A percentile compares a stretch with the other conserved stretches of the same genome.
Conservation (phyloP, 495 filamentous ascomycete species). For the Penicillium argentinense region DNA sequence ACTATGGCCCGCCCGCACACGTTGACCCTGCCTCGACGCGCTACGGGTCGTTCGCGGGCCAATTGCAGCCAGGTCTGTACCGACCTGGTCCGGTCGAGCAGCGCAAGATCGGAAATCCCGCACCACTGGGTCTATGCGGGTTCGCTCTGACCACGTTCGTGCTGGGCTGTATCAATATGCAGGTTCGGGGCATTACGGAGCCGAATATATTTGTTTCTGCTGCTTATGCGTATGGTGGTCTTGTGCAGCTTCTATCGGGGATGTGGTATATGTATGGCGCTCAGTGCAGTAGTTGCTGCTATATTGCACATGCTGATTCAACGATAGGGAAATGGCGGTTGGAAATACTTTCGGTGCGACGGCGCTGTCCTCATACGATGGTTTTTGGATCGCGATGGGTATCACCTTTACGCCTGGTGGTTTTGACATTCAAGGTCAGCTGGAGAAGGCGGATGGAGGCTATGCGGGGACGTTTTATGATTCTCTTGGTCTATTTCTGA, state of each 20-base stretch:
- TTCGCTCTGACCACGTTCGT: conserved; percentile 90
- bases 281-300: conserved; percentile 35
- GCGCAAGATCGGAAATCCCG: conserved; percentile 77
- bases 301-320: not conserved
- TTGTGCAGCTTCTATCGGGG: conserved; percentile 82
- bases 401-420: conserved; percentile 78
- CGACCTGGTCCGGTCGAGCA: conserved; percentile 50
- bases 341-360: conserved; percentile 95
- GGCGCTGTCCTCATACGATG: conserved; percentile 89
- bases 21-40: conserved; percentile 57
- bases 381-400: conserved; percentile 87
- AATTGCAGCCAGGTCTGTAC: conserved; percentile 86
- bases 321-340: conserved; percentile 83
- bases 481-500: conserved; percentile 74
- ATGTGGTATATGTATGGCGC: too few relatives aligned
- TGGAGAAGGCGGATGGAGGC: conserved; percentile 43
- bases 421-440: conserved; percentile 51
- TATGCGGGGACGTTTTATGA: conserved; percentile 51
- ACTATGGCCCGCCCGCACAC: conserved; percentile 58
- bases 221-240: conserved; percentile 71
- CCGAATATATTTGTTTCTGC: conserved; percentile 64
- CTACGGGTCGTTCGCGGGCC: conserved; percentile 79
- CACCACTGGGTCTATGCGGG: conserved; percentile 72
- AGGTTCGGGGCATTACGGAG: conserved; percentile 50
- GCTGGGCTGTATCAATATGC: conserved; percentile 74